Base-by-base conservation (phyloP, 768 basidiomycete genomes). In the Trametes meyenii region DNA sequence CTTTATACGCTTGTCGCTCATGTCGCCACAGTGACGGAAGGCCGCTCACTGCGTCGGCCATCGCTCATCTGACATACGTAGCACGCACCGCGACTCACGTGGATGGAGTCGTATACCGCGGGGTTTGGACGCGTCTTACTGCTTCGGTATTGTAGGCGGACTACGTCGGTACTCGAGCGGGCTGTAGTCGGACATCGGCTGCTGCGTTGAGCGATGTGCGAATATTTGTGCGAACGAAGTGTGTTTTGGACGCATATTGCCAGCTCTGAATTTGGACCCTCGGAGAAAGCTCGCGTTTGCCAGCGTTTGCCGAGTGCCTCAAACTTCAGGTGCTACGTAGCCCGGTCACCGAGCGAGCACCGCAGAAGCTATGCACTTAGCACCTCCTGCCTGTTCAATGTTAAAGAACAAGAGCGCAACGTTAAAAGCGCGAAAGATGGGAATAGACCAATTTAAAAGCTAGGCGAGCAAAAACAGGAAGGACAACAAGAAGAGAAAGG, bases 1-100 rank as follows among this genome's bases (percentile, higher is more conserved):
- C 16, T 46, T 45, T 55, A 55, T 55, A 55, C 24, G 0, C 17
- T 11, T 7, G 13, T 38, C 51, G 12, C 5, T 14, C 38, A 24
- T 39, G 43, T 55, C 54, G 54, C 54, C 54, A 55, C 29, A 46
- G 44, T 40, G 51, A 52, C 51, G 36, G 51, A 52, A 40, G 36
- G 1, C 12, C 35, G 36, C 36, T 52, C 38, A 33, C 29, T 33
- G 29, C 8, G 4, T 8, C 8, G 29, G 39, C 51, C 51, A 42
- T 26, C 51, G 54, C 54, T 55, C 54, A 55, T 55, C 54, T 55
- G 54, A 55, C 54, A 35, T 6, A 17, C 43, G 33, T 55, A 55
- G 43, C 24, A 21, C 54, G 54, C 6, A 45, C 33, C 23, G 33
- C 8, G 43, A n/a, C 54, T 55, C 54, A 55, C 54, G 54, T 55